A percentile compares a stretch with the other conserved stretches of the same genome.
These are phyloP conservation scores for Ramularia collo-cygni DNA, from an alignment of 2,329 filamentous ascomycete species.

Conservation along the genomic window DNA sequence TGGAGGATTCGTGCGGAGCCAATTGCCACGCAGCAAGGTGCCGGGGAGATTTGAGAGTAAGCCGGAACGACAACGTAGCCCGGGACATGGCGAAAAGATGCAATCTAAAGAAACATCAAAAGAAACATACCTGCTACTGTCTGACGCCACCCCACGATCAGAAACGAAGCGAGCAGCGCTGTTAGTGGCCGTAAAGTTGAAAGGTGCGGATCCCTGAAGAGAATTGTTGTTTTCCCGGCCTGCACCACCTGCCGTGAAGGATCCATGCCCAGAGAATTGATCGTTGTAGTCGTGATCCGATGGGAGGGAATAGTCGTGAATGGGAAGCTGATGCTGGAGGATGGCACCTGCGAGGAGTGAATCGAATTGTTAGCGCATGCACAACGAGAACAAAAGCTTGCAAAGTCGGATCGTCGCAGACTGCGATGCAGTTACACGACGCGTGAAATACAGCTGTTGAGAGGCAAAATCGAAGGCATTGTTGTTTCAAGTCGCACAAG, in stretches of 20 bases:
- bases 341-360: constrained; percentile 32
- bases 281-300: constrained; percentile 42
- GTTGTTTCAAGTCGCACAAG: constrained; percentile 11
- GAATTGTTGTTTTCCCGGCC: constrained; percentile 46
- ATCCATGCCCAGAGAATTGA: constrained; percentile 39
- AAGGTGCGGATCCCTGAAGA: constrained; percentile 39
- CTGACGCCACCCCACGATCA: constrained; percentile 45
- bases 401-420: constrained; percentile 2
- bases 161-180: constrained; percentile 44
- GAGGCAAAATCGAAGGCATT: constrained; percentile 2
- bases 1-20: constrained; percentile 10
- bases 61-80: constrained; percentile 12
- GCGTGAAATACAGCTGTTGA: constrained; percentile 8
- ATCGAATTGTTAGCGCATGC: constrained; percentile 4
- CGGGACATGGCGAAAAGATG: constrained; percentile 8
- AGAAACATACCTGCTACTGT: constrained; percentile 47
- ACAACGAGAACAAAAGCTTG: constrained; percentile 9
- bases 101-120: constrained; percentile 25
- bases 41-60: constrained; percentile 10
- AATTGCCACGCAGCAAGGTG: constrained; percentile 12
- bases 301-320: constrained; percentile 36
- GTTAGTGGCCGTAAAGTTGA: constrained; percentile 39
- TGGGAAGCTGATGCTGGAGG: constrained; percentile 38
- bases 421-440: constrained; percentile 5
- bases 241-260: constrained; percentile 35